Evolutionary conservation across 176 grass and related monocot genomes (phyloP).

Genomic region (Lolium rigidum): DNA sequence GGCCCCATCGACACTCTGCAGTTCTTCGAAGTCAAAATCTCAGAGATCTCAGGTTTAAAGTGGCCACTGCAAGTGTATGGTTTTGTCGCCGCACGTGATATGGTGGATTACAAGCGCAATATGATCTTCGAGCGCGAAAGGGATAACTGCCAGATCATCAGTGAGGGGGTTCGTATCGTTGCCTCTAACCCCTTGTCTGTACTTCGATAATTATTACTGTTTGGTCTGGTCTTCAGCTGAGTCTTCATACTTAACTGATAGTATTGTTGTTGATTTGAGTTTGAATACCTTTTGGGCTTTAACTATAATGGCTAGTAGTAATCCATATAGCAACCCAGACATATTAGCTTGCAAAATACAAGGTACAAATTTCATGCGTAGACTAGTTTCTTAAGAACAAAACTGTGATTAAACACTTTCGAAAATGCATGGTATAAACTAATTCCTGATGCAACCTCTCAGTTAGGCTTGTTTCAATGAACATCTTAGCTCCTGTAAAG

Average conservation of each 20-base stretch:
- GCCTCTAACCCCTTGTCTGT: not conserved
- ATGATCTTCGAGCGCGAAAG: constrained; percentile 1
- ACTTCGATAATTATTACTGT: not conserved
- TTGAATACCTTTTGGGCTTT: too few species aligned
- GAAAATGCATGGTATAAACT: too few species aligned
- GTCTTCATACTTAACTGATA: not conserved
- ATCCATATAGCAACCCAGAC: too few species aligned
- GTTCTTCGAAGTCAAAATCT: not conserved
- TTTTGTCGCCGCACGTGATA: not conserved
- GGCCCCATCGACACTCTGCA: not conserved
- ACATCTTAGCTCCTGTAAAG: not conserved
- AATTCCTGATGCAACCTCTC: not conserved
- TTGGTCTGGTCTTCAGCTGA: not conserved
- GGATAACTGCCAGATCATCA: constrained; percentile 10
- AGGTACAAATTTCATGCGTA: too few species aligned
- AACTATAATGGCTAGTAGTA: too few species aligned
- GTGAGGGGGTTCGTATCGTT: not conserved
- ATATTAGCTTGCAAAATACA: too few species aligned
- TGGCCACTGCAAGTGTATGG: not conserved
- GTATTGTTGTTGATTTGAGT: not conserved
- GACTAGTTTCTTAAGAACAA: not conserved
- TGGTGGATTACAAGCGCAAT: not conserved
- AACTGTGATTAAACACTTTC: not conserved
- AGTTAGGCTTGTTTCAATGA: not conserved
- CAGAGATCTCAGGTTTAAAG: not conserved